Base-by-base conservation (phyloP, 1,284 basidiomycete species). In the Tranzscheliella williamsii region DNA sequence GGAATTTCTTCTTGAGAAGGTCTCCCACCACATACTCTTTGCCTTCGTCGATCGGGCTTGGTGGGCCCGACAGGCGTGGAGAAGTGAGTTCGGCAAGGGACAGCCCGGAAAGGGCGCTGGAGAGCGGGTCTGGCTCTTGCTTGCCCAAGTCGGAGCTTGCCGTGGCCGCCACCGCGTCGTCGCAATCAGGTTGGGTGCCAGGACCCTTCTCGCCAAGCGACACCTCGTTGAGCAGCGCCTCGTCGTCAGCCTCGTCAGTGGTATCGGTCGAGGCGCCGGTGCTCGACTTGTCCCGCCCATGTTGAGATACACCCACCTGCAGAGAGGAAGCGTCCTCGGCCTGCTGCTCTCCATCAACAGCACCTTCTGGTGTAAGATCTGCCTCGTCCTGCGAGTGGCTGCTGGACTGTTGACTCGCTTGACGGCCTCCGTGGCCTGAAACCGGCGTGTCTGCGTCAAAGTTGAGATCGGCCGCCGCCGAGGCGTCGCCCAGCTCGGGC, bases 1-100 rank as follows among this genome's bases (percentile, higher is more conserved):
- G 54, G 50, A 76, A 76, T 37, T 69, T 66, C 23, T 54, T 55
- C 54, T 76, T 76, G 42, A 76, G 60, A 29, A 69, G 51, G 30
- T 75, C 73, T 11, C 75, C 73, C 12, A 67, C 63, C 3, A 72
- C 70, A 30, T 61, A 66, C 26, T 70, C 67, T 27, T 48, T 47
- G 11, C 52, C 17, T 26, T 71, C 67, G 27, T 62, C 60, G 26
- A 67, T 62, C 4, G 69, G 67, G 18, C 67, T 67, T 12, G 72
- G 67, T 2, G 67, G 70, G 11, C 53, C 60, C 4, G 60, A 67
- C 2, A 56, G 49, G 5, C 48, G 50, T 3, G 71, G 70, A 15
- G 69, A 44, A 1, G 62, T 71, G 12, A 74, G 42, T 18, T 73
- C 69, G 13, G 72, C 73, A 11, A 76, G 62, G 2, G 70, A 73